Percentiles rank a stretch among this genome's conserved stretches.
Evolutionary conservation across 2,329 filamentous ascomycete genomes (phyloP).

Genomic region (Cladosporium phlei): DNA sequence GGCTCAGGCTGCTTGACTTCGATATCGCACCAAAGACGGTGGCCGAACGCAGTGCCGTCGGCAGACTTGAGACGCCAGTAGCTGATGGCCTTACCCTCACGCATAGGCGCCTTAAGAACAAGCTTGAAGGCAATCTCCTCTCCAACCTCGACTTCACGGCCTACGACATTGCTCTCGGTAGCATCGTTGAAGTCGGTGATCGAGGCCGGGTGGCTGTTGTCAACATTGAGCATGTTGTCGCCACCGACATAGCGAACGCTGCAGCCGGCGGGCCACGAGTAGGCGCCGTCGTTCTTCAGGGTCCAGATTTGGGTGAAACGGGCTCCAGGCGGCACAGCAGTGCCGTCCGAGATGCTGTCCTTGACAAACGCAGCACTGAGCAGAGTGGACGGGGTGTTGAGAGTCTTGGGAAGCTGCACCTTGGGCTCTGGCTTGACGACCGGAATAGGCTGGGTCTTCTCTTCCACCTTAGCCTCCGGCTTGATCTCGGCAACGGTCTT

Average conservation of each 20-base stretch:
- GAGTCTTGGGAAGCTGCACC: conserved; percentile 1
- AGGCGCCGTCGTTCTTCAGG: conserved; percentile 74
- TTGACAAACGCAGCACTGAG: conserved; percentile 67
- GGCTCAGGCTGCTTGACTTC: conserved; percentile 48
- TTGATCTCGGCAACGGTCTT: conserved; percentile 70
- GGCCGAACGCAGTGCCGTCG: conserved; percentile 78
- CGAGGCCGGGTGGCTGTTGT: conserved; percentile 73
- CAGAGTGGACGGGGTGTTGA: conserved; percentile 25
- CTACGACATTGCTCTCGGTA: conserved; percentile 75
- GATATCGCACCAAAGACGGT: conserved; percentile 93
- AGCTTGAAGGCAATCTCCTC: conserved; percentile 78
- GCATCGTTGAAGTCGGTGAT: conserved; percentile 71
- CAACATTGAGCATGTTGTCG: conserved; percentile 92
- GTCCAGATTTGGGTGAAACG: conserved; percentile 90
- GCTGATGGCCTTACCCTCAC: conserved; percentile 76
- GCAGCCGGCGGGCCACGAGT: conserved; percentile 81
- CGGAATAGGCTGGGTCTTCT: conserved; percentile 20
- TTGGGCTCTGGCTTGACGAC: background rate
- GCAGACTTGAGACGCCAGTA: conserved; percentile 91
- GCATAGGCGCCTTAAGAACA: conserved; percentile 71
- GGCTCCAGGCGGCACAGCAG: conserved; percentile 62
- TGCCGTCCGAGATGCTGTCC: conserved; percentile 76
- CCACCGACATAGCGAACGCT: conserved; percentile 87
- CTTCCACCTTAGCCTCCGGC: conserved; percentile 41
- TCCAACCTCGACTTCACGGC: conserved; percentile 64